A percentile compares a stretch with the other conserved stretches of the same genome.
These are phyloP conservation scores for Paramyrothecium sp. DNA, from an alignment of 2,329 filamentous ascomycete species.

Conservation along the genomic window DNA sequence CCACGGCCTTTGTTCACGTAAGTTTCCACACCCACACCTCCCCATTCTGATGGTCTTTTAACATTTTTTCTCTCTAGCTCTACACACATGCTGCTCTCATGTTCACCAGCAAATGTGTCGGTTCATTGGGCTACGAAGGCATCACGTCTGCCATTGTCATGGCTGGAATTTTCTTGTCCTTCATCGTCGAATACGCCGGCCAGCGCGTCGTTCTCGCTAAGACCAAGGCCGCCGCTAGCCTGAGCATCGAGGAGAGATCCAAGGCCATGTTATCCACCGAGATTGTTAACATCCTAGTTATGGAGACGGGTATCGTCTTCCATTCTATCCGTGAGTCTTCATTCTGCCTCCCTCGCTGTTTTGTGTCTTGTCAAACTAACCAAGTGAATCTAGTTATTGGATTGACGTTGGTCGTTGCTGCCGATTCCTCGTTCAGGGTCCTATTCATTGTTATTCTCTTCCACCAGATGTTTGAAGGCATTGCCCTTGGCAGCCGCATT, in stretches of 20 bases:
- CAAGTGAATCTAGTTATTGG: constrained; percentile 51
- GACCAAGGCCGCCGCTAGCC: constrained; percentile 20
- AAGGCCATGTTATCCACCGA: constrained; percentile 33
- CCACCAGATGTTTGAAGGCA: constrained; percentile 76
- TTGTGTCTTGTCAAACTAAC: background rate
- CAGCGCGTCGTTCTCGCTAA: constrained; percentile 52
- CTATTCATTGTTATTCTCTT: constrained; percentile 71
- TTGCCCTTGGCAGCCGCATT: constrained; percentile 71
- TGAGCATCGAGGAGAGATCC: constrained; percentile 21
- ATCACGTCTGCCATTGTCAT: constrained; percentile 71
- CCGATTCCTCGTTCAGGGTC: constrained; percentile 53
- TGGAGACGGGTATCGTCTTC: constrained; percentile 74
- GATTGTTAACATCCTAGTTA: constrained; percentile 63
- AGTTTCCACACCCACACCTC: constrained; percentile 18
- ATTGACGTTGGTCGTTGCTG: constrained; percentile 60
- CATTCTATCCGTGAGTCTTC: constrained; percentile 61
- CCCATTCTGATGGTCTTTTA: background rate
- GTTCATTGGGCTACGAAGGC: constrained; percentile 63
- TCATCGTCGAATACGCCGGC: constrained; percentile 67
- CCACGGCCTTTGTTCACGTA: constrained; percentile 69
- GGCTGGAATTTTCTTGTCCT: constrained; percentile 72
- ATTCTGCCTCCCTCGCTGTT: background rate
- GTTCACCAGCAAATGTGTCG: constrained; percentile 70
- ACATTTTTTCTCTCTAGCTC: too few relatives aligned
- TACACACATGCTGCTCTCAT: constrained; percentile 72